Evolutionary conservation across 2,329 filamentous ascomycete genomes (phyloP).

Genomic region (Arthrobotrys megalospora): DNA sequence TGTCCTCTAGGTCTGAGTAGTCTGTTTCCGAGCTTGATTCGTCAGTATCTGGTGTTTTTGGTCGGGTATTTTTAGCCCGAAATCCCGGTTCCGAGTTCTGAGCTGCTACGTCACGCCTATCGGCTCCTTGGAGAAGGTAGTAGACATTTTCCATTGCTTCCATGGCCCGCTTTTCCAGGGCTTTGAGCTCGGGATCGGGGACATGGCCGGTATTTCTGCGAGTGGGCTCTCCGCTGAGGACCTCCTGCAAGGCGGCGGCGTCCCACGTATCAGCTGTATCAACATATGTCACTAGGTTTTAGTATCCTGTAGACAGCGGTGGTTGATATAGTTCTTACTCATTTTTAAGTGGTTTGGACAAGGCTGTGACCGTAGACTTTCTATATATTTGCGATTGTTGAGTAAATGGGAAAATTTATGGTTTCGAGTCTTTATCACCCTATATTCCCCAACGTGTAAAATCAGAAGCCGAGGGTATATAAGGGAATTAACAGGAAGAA

Average conservation of each 20-base stretch:
- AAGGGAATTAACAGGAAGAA: too few relatives aligned
- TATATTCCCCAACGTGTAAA: too few relatives aligned
- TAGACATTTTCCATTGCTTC: slow-evolving; percentile 48
- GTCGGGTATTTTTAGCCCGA: not conserved
- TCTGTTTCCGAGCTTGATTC: not conserved
- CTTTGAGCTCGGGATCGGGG: slow-evolving; percentile 6
- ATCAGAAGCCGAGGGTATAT: too few relatives aligned
- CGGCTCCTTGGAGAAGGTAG: slow-evolving; percentile 27
- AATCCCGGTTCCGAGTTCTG: not conserved
- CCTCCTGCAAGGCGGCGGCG: not conserved
- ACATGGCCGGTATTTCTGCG: not conserved
- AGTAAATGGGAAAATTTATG: too few relatives aligned
- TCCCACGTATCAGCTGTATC: not conserved
- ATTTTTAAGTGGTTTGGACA: not conserved
- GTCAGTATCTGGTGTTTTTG: not conserved
- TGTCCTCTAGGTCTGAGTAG: not conserved
- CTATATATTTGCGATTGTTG: too few relatives aligned
- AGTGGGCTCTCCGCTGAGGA: not conserved
- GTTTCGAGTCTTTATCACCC: too few relatives aligned
- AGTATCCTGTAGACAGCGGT: not conserved
- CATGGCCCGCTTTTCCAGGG: slow-evolving; percentile 25
- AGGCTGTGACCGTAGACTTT: not conserved
- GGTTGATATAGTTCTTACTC: not conserved
- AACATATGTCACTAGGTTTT: not conserved
- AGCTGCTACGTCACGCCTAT: not conserved